phyloP scores from a whole-genome alignment of 169 alveolate species.

The Babesia caballi region DNA sequence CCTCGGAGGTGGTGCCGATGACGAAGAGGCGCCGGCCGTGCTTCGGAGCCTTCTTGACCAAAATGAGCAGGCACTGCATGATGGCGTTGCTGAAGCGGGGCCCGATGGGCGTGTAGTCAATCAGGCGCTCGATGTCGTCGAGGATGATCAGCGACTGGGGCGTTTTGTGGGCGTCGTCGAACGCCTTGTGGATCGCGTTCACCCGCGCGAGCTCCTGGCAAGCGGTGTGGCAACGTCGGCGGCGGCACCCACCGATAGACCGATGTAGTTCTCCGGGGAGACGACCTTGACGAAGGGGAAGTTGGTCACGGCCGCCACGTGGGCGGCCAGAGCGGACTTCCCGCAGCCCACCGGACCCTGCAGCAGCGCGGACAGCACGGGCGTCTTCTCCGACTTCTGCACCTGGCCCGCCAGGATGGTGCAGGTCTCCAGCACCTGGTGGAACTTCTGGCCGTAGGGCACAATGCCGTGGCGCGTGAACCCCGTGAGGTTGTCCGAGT shows the following conservation, averaged over 20 bases:
- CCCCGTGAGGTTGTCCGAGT: constrained; percentile 67
- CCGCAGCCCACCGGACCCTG: constrained; percentile 96
- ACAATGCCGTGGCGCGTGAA: constrained; percentile 87
- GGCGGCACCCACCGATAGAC: constrained; percentile 83
- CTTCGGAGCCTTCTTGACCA: constrained; percentile 94
- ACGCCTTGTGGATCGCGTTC: constrained; percentile 88
- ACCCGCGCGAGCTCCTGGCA: constrained; percentile 72
- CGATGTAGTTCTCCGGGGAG: constrained; percentile 95
- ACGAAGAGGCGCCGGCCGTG: constrained; percentile 90
- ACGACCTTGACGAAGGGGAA: constrained; percentile 95
- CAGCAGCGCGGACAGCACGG: constrained; percentile 89
- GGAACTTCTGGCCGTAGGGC: constrained; percentile 86
- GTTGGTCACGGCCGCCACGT: constrained; percentile 89
- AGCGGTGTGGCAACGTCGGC: constrained; percentile 69
- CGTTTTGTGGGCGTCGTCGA: constrained; percentile 98
- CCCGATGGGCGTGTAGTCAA: constrained; percentile 96
- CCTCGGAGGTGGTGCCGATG: constrained; percentile 95
- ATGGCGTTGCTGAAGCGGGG: constrained; percentile 95
- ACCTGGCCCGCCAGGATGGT: constrained; percentile 77
- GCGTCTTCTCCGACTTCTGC: constrained; percentile 82
- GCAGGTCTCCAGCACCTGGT: constrained; percentile 79
- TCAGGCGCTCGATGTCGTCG: constrained; percentile 96
- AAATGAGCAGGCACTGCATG: constrained; percentile 91
- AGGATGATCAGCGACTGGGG: constrained; percentile 90
- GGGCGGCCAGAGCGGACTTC: constrained; percentile 97